Evolutionary conservation across 352 stramenopile species (phyloP).

Genomic region (Phytophthora aleatoria): DNA sequence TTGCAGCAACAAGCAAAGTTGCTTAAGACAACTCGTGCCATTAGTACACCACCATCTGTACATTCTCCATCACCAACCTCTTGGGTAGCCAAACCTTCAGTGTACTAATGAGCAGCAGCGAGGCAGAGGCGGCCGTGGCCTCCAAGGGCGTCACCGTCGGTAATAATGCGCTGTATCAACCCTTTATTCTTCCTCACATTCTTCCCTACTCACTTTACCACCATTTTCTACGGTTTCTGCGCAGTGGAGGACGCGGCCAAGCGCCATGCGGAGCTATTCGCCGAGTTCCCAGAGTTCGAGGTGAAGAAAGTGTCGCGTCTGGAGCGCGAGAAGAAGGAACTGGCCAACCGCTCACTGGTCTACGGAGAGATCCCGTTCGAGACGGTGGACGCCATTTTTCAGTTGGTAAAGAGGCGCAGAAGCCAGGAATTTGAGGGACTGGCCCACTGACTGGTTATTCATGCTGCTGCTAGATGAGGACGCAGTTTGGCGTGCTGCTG

Average conservation of each 20-base stretch:
- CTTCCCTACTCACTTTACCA: slow-evolving; percentile 3
- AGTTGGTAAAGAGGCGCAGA: slow-evolving; percentile 37
- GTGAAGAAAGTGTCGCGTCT: slow-evolving; percentile 65
- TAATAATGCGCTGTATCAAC: slow-evolving; percentile 1
- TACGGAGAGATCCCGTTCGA: slow-evolving; percentile 72
- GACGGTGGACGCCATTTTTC: slow-evolving; percentile 62
- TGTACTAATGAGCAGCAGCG: slow-evolving; percentile 17
- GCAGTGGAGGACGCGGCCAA: slow-evolving; percentile 48
- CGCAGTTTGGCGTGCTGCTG: slow-evolving; percentile 60
- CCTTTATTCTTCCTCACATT: background rate
- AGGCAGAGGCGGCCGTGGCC: slow-evolving; percentile 25
- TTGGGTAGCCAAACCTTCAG: background rate
- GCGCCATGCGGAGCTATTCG: slow-evolving; percentile 59
- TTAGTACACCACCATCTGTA: slow-evolving; percentile 9
- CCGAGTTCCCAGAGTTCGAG: slow-evolving; percentile 45
- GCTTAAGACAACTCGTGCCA: background rate
- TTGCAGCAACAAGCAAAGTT: slow-evolving; percentile 1
- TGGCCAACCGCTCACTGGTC: slow-evolving; percentile 64
- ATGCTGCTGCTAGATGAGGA: slow-evolving; percentile 46
- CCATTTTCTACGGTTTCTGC: slow-evolving; percentile 3
- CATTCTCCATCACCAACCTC: background rate
- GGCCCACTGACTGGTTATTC: background rate
- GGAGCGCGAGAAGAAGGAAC: slow-evolving; percentile 69
- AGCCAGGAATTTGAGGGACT: background rate
- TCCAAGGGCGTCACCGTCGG: slow-evolving; percentile 26